Percentiles rank a stretch among this genome's conserved stretches.
Conservation (phyloP, 106 monocot genomes). For the Ottelia alismoides region DNA sequence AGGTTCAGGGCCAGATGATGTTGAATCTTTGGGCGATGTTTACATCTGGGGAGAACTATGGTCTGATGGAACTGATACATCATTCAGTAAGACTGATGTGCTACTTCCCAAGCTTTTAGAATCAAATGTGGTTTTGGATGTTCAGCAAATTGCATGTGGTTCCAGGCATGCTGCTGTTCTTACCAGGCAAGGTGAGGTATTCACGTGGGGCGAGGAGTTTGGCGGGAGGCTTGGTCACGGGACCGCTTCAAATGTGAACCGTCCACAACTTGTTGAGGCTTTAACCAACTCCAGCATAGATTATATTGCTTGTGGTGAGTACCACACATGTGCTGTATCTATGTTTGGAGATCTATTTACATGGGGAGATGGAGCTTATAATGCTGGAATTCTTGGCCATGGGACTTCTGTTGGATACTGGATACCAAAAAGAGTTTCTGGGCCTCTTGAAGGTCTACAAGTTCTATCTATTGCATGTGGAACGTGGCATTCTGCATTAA, state of each 20-base stretch:
- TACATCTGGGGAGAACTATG: no score
- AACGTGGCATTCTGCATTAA: conserved; percentile 45
- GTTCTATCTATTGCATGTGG: conserved; percentile 45
- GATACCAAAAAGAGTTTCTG: conserved; percentile 38
- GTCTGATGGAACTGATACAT: no score
- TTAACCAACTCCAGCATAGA: conserved; percentile 18
- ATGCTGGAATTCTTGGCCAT: conserved; percentile 7
- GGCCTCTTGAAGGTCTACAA: conserved; percentile 18
- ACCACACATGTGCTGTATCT: conserved; percentile 41
- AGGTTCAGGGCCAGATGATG: no score
- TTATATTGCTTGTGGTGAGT: neutral
- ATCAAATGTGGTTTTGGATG: conserved; percentile 34
- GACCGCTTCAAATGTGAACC: conserved; percentile 27
- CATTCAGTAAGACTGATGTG: conserved; percentile 19
- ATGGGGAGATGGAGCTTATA: conserved; percentile 34
- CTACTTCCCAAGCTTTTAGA: conserved; percentile 50
- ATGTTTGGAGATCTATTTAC: conserved; percentile 42
- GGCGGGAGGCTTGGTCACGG: conserved; percentile 42
- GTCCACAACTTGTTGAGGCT: conserved; percentile 5
- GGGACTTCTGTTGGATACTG: conserved; percentile 20
- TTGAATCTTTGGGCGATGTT: no score
- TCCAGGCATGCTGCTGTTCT: conserved; percentile 51
- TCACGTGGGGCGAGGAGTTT: conserved; percentile 46
- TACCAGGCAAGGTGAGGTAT: conserved; percentile 48
- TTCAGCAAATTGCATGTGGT: conserved; percentile 43